Percentiles rank a stretch among this genome's conserved stretches.
Conservation (phyloP, 805 yeast genomes). For the Grigorovia transvaalensis region DNA sequence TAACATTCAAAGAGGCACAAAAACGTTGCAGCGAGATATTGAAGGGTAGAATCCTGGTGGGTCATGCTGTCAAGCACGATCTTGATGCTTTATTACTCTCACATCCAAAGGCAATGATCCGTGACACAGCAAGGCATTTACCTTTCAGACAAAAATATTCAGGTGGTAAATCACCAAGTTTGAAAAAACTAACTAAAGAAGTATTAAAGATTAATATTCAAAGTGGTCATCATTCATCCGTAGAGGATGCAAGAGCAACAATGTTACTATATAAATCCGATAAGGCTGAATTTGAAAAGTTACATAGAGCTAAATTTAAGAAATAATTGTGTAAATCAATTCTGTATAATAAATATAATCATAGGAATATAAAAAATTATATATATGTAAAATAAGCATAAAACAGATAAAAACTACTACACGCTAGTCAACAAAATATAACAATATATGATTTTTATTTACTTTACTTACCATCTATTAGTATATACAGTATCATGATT, state of each 20-base stretch:
- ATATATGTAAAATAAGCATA: background rate
- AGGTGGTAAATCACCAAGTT: conserved; percentile 60
- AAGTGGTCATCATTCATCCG: conserved; percentile 68
- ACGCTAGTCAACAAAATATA: too few species aligned
- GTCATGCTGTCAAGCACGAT: conserved; percentile 81
- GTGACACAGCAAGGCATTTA: conserved; percentile 64
- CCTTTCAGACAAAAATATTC: conserved; percentile 47
- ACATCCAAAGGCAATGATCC: conserved; percentile 50
- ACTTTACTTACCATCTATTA: too few species aligned
- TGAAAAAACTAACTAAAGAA: conserved; percentile 53
- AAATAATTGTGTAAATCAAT: background rate
- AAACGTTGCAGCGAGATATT: conserved; percentile 41
- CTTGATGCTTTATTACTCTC: conserved; percentile 53
- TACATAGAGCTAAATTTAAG: conserved; percentile 12
- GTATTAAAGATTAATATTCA: conserved; percentile 56
- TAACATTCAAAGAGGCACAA: conserved; percentile 59
- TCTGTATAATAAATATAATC: background rate
- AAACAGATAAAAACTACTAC: too few species aligned
- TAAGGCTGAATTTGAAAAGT: conserved; percentile 50
- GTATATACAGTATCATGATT: too few species aligned
- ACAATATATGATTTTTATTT: too few species aligned
- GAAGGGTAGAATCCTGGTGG: conserved; percentile 53
- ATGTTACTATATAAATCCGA: conserved; percentile 66
- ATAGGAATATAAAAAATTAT: too few species aligned
- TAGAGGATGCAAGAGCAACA: conserved; percentile 83